Conservation (phyloP, 2,329 filamentous ascomycete genomes). For the Fusarium sp. region DNA sequence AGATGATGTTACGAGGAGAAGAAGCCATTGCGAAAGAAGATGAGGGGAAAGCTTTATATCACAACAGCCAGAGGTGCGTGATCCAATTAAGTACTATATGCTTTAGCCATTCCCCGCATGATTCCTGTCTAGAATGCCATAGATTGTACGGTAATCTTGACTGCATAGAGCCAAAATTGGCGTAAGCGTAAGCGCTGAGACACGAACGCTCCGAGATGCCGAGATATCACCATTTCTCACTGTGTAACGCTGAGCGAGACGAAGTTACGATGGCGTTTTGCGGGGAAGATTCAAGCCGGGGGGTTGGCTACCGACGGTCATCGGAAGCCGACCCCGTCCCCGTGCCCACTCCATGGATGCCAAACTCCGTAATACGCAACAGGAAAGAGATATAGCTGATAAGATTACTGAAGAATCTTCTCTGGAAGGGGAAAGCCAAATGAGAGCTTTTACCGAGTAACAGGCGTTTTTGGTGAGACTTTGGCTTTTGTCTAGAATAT, state of each 20-base stretch:
- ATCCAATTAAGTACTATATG: conserved; percentile 23
- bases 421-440: conserved; percentile 3
- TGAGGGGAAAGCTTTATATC: conserved; percentile 20
- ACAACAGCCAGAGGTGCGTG: conserved; percentile 8
- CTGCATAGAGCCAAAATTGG: conserved; percentile 29
- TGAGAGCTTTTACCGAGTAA: conserved; percentile 1
- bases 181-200: conserved; percentile 21
- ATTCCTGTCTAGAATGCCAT: neutral
- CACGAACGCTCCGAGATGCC: conserved; percentile 43
- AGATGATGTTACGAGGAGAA: conserved; percentile 34
- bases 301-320: conserved; percentile 32
- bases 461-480: no score
- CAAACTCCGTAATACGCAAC: neutral
- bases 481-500: neutral
- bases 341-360: conserved; percentile 27
- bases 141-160: conserved; percentile 29
- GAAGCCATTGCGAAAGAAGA: conserved; percentile 31
- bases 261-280: conserved; percentile 28
- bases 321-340: conserved; percentile 34
- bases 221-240: conserved; percentile 47
- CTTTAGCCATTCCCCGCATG: conserved; percentile 22
- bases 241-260: neutral
- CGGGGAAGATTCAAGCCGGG: conserved; percentile 29
- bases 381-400: neutral
- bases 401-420: neutral